These are phyloP conservation scores for Rhododendron simsii DNA, from an alignment of 148 eudicot species.

Conservation along the genomic window DNA sequence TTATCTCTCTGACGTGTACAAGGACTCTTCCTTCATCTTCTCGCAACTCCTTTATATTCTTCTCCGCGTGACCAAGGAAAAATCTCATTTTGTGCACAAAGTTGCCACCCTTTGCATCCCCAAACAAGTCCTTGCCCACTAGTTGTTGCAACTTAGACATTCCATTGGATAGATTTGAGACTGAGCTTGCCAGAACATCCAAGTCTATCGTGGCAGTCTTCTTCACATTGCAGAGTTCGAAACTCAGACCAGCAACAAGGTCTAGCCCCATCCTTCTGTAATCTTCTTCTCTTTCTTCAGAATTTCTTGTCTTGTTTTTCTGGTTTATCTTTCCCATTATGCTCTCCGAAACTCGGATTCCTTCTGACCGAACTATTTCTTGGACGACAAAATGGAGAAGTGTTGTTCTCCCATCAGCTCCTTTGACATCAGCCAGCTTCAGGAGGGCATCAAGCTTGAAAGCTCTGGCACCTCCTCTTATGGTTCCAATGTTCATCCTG, in stretches of 20 bases:
- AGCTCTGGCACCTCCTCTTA: slow-evolving; percentile 95
- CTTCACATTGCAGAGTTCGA: slow-evolving; percentile 90
- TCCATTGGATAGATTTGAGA: slow-evolving; percentile 72
- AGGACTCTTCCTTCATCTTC: slow-evolving; percentile 69
- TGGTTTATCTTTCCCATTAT: slow-evolving; percentile 84
- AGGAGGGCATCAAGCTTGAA: slow-evolving; percentile 96
- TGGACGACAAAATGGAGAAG: slow-evolving; percentile 95
- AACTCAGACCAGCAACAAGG: slow-evolving; percentile 76
- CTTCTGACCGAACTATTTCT: slow-evolving; percentile 82
- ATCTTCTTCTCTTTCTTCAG: slow-evolving; percentile 66
- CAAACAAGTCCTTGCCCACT: slow-evolving; percentile 32
- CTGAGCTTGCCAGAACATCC: slow-evolving; percentile 86
- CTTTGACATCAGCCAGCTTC: slow-evolving; percentile 95
- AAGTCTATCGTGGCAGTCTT: slow-evolving; percentile 85
- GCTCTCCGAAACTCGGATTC: slow-evolving; percentile 75
- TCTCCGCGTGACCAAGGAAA: slow-evolving; percentile 58
- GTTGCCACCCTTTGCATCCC: slow-evolving; percentile 28
- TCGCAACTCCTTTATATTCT: slow-evolving; percentile 54
- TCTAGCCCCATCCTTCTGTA: slow-evolving; percentile 95
- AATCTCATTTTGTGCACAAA: slow-evolving; percentile 56
- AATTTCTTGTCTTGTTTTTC: slow-evolving; percentile 32
- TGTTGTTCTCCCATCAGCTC: slow-evolving; percentile 89
- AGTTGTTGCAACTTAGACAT: slow-evolving; percentile 50
- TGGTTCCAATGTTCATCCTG: slow-evolving; percentile 93
- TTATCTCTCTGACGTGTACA: slow-evolving; percentile 54